Evolutionary conservation across 768 basidiomycete genomes (phyloP).

Genomic region (Phylloporus sp.): DNA sequence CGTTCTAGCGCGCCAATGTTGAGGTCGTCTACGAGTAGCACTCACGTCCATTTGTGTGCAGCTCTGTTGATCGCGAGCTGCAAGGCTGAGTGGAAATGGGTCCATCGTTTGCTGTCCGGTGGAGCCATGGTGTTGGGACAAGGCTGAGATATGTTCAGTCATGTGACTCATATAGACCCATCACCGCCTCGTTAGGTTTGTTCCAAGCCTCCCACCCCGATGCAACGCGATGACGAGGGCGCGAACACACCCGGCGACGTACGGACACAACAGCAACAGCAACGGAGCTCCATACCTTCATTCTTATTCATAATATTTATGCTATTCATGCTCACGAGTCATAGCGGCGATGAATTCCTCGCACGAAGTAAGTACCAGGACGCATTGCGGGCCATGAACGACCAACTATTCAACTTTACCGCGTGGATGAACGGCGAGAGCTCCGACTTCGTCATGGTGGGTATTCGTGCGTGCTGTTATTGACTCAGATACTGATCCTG

Average conservation of each 20-base stretch:
- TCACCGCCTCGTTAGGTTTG: background rate
- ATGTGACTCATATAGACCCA: slow-evolving; percentile 17
- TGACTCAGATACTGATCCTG: slow-evolving; percentile 7
- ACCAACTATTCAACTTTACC: slow-evolving; percentile 67
- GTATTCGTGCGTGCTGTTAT: slow-evolving; percentile 16
- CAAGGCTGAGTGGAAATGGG: slow-evolving; percentile 46
- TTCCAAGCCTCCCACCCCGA: slow-evolving; percentile 12
- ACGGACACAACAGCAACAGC: slow-evolving; percentile 31
- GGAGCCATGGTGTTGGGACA: slow-evolving; percentile 9
- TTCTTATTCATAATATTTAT: slow-evolving; percentile 71
- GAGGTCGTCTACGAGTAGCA: slow-evolving; percentile 1
- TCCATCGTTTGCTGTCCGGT: slow-evolving; percentile 43
- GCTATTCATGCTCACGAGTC: slow-evolving; percentile 75
- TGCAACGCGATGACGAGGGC: slow-evolving; percentile 29
- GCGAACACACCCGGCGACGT: slow-evolving; percentile 6
- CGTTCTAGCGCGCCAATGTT: background rate
- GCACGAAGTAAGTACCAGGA: slow-evolving; percentile 63
- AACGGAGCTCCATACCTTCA: slow-evolving; percentile 61
- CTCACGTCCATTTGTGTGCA: slow-evolving; percentile 52
- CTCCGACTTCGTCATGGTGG: slow-evolving; percentile 62
- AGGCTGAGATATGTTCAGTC: slow-evolving; percentile 2
- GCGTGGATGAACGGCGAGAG: slow-evolving; percentile 67
- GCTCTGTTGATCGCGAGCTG: slow-evolving; percentile 50
- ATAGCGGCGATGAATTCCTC: slow-evolving; percentile 62
- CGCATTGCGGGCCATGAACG: slow-evolving; percentile 49